Percentiles rank a stretch among this genome's conserved stretches.
phyloP scores from a whole-genome alignment of 306 rosid species.

The Vigna reflexopilosa region DNA sequence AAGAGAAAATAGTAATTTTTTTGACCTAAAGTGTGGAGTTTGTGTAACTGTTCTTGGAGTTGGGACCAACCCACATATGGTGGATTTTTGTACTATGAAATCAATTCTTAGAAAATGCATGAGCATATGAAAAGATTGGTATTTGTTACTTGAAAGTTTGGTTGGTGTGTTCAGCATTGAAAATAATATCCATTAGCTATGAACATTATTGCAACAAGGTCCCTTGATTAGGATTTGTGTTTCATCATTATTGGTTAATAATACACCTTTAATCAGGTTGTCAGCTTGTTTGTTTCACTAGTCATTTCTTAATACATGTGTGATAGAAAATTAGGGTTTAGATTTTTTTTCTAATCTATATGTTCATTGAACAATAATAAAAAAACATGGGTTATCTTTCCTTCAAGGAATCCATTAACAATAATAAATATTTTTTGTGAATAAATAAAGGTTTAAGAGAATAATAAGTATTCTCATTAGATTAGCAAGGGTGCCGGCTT shows the following conservation, averaged over 20 bases:
- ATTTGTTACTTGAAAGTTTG: slow-evolving; percentile 13
- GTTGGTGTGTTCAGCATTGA: not conserved
- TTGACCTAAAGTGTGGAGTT: slow-evolving; percentile 17
- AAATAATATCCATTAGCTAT: slow-evolving; percentile 32
- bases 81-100: slow-evolving; percentile 21
- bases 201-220: slow-evolving; percentile 32
- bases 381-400: not conserved
- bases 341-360: not conserved
- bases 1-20: not conserved
- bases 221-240: slow-evolving; percentile 37
- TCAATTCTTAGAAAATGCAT: not conserved
- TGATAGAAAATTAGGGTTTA: slow-evolving; percentile 2
- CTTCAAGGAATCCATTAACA: slow-evolving; percentile 14
- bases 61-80: slow-evolving; percentile 38
- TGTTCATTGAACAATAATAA: slow-evolving; percentile 25
- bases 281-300: slow-evolving; percentile 47
- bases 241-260: slow-evolving; percentile 43
- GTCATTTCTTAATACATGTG: slow-evolving; percentile 14
- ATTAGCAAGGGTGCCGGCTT: not conserved
- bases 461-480: not conserved
- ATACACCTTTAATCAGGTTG: slow-evolving; percentile 51
- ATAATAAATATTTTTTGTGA: not conserved
- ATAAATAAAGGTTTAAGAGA: not conserved
- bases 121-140: not conserved
- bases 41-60: not conserved